Evolutionary conservation across 208 protist species (phyloP).

Genomic region (Entamoeba histolytica): DNA sequence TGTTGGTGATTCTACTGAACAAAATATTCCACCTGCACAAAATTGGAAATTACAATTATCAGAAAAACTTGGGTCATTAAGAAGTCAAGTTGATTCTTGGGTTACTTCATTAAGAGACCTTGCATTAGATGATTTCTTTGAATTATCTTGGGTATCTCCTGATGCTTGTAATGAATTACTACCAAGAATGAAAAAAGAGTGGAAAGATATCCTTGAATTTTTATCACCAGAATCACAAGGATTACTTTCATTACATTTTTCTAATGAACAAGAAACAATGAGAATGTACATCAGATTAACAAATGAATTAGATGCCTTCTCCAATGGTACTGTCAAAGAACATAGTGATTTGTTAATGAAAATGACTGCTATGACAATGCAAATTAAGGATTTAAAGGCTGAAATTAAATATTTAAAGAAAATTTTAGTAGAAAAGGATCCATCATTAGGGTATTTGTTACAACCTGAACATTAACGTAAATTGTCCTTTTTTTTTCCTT

Average conservation of each 20-base stretch:
- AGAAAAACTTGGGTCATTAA: background rate
- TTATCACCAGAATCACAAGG: background rate
- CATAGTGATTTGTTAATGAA: background rate
- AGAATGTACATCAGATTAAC: background rate
- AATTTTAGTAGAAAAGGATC: background rate
- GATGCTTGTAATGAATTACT: background rate
- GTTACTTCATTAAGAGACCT: background rate
- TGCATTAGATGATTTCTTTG: background rate
- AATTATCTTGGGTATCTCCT: background rate
- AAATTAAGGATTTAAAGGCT: background rate
- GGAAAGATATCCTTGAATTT: background rate
- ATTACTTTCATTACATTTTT: background rate
- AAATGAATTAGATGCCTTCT: background rate
- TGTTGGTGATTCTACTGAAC: background rate
- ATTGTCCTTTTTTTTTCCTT: background rate
- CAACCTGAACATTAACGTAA: background rate
- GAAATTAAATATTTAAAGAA: background rate
- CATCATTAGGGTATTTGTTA: background rate
- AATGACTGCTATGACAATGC: background rate
- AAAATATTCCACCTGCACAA: background rate
- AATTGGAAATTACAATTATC: background rate
- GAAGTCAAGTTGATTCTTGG: background rate
- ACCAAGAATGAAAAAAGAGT: background rate
- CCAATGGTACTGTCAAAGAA: background rate
- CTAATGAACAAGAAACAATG: background rate